Evolutionary conservation across 805 yeast species (phyloP).

Genomic region (Saitoella complicata): DNA sequence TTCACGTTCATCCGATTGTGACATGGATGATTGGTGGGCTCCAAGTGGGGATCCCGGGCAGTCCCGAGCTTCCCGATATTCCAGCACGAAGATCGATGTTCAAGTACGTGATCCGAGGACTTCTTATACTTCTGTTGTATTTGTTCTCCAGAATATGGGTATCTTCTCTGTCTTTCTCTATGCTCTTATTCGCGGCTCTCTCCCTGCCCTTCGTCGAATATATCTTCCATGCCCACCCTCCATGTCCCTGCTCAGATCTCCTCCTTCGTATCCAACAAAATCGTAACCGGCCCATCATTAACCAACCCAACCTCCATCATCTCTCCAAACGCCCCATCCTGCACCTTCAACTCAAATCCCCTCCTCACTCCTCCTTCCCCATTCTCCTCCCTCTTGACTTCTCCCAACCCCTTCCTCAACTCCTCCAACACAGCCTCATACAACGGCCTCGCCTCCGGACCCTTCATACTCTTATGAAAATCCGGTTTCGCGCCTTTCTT

Average conservation of each 20-base stretch:
- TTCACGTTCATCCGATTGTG: no score
- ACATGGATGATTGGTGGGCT: no score
- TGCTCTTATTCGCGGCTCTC: not conserved
- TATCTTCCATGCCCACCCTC: not conserved
- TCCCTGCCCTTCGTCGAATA: no score
- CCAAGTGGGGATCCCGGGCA: no score
- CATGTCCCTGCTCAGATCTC: slow-evolving; percentile 16
- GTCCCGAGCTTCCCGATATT: no score
- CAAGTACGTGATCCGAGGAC: no score
- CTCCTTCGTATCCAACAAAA: slow-evolving; percentile 51
- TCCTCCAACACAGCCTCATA: slow-evolving; percentile 34
- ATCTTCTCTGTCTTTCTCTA: no score
- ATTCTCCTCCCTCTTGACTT: slow-evolving; percentile 17
- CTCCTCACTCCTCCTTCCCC: slow-evolving; percentile 29
- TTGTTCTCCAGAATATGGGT: no score
- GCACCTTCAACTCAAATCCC: slow-evolving; percentile 30
- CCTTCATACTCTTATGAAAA: slow-evolving; percentile 75
- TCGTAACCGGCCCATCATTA: slow-evolving; percentile 90
- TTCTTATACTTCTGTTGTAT: no score
- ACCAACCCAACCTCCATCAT: slow-evolving; percentile 88
- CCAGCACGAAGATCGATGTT: no score
- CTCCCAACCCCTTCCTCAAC: slow-evolving; percentile 26
- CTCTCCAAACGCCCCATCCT: slow-evolving; percentile 87
- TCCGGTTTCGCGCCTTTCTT: slow-evolving; percentile 92
- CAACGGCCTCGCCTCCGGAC: slow-evolving; percentile 26